Percentiles rank a stretch among this genome's conserved stretches.
phyloP scores from a whole-genome alignment of 1,139 yeast species.

The Blastobotrys apis region DNA sequence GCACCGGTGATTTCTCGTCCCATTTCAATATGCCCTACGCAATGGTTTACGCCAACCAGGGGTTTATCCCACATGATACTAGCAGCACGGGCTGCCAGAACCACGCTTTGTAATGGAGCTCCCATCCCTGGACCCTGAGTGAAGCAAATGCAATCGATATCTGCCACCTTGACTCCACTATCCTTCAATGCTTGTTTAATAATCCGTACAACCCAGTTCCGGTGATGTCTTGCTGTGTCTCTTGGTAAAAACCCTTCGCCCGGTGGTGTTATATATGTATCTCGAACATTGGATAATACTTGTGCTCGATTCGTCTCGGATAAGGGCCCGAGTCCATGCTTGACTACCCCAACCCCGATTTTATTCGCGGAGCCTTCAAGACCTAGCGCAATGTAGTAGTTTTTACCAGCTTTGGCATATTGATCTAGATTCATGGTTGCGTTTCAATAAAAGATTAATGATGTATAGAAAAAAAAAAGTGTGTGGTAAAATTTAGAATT shows the following conservation, averaged over 20 bases:
- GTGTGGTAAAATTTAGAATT: too few relatives aligned
- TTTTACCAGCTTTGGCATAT: conserved; percentile 23
- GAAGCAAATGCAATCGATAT: conserved; percentile 86
- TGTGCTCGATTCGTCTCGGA: conserved; percentile 53
- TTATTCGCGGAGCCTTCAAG: conserved; percentile 97
- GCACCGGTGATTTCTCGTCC: conserved; percentile 98
- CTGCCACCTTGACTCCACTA: conserved; percentile 49
- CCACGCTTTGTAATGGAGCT: conserved; percentile 93
- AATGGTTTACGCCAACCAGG: conserved; percentile 90
- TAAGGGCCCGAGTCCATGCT: conserved; percentile 52
- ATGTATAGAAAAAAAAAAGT: too few relatives aligned
- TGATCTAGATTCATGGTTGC: conserved; percentile 25
- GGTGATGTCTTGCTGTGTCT: conserved; percentile 93
- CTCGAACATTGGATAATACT: conserved; percentile 82
- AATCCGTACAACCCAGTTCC: conserved; percentile 90
- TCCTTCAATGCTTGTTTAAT: conserved; percentile 63
- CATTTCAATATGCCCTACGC: conserved; percentile 98
- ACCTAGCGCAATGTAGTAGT: conserved; percentile 61
- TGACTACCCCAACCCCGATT: conserved; percentile 87
- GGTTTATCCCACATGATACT: conserved; percentile 80
- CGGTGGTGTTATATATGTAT: conserved; percentile 93
- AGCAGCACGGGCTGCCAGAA: conserved; percentile 83
- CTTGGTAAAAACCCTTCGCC: conserved; percentile 97
- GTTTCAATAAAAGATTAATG: too few relatives aligned
- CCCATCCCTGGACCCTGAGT: conserved; percentile 99